Conservation (phyloP, 140 eudicot species). For the Stevia rebaudiana region DNA sequence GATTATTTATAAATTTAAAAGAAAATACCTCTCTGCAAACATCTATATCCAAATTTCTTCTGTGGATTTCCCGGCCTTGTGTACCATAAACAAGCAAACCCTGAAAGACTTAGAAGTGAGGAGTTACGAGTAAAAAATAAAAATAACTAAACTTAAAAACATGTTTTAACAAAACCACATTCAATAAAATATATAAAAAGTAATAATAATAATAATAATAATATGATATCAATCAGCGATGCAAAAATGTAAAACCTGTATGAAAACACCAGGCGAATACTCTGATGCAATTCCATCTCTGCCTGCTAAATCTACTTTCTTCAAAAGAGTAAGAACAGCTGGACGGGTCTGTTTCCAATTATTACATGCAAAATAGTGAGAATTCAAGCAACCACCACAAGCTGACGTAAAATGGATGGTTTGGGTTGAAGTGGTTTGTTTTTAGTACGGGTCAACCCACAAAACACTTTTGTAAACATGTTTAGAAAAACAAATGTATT, state of each 20-base stretch:
- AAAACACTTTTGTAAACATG: not conserved
- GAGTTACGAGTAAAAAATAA: not conserved
- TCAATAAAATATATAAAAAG: too few relatives aligned
- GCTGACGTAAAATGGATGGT: not conserved
- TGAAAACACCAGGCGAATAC: slow-evolving; percentile 79
- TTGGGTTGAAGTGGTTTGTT: not conserved
- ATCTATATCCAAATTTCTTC: slow-evolving; percentile 54
- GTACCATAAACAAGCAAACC: slow-evolving; percentile 95
- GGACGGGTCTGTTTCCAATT: slow-evolving; percentile 59
- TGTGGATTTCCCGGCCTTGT: slow-evolving; percentile 79
- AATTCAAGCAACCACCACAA: slow-evolving; percentile 2
- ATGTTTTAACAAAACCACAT: too few relatives aligned
- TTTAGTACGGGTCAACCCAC: not conserved
- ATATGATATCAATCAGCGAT: not conserved
- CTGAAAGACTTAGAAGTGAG: slow-evolving; percentile 33
- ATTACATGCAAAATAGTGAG: slow-evolving; percentile 3
- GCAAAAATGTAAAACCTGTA: slow-evolving; percentile 53
- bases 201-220: too few relatives aligned
- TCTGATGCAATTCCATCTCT: slow-evolving; percentile 75
- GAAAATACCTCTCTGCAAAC: slow-evolving; percentile 74
- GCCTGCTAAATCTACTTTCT: slow-evolving; percentile 76
- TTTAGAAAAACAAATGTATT: not conserved
- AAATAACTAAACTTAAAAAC: too few relatives aligned
- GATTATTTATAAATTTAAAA: slow-evolving; percentile 5
- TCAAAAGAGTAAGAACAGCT: slow-evolving; percentile 58